Evolutionary conservation across 257 asterid genomes (phyloP), one percentile per base, ranked within the genome.

Genomic region (Nicotiana otophora): DNA sequence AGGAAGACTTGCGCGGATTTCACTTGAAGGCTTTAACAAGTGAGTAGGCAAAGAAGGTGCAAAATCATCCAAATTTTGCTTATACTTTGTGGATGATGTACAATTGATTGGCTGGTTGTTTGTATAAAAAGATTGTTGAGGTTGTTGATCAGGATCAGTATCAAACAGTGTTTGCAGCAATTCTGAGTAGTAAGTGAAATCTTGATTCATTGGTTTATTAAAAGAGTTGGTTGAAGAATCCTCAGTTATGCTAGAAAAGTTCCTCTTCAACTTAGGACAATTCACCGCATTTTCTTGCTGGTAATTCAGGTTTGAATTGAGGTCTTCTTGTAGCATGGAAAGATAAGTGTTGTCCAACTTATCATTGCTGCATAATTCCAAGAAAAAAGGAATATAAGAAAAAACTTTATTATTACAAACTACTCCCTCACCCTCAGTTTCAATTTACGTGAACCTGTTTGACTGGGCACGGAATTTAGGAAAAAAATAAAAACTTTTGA

Each of bases 341-440:
- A 86, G 83, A 89, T 91, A 88, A 86, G 82, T 91, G 51, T 62
- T 60, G 34, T 84, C 88, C 84, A 82, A 93, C 85, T 64, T 86
- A 69, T 81, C 88, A 81, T 86, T 82, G 31, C 96, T 89, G 86
- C 89, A 90, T 89, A 39, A 90, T 81, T 91, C 86, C 94, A 92
- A 90, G 81, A 36, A 86, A 81, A 79, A 85, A 87, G 61, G 67
- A 76, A 81, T 76, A 77, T 82, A 82, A 76, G 15, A 42, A 20
- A 17, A 57, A 42, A 61, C 20, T 42, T 69, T 36, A 16, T 69
- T 7, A 69, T 7, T 69, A 30, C 83, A 28, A 53, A 51, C 8
- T 72, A 23, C 26, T 23, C 26, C 26, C 26, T 23, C 26, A 0
- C 26, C 26, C 26, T 23, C 26, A 0, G 26, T 23, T 23, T 1